Base-by-base conservation (phyloP, 2,329 filamentous ascomycete species). In the Epichloe scottii region DNA sequence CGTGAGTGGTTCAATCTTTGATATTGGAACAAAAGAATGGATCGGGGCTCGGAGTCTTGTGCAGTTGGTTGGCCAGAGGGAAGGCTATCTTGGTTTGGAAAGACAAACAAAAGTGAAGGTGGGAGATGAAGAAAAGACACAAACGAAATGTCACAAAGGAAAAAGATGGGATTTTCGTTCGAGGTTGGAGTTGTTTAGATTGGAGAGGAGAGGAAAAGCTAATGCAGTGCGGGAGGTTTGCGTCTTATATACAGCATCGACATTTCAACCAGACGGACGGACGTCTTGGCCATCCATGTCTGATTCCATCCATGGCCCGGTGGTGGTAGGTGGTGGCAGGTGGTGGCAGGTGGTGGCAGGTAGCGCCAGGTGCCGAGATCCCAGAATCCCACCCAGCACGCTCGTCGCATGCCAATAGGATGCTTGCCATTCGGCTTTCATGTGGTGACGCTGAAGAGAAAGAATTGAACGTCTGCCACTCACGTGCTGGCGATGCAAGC, bases 111-210 rank as follows among this genome's bases (percentile, higher is more conserved):
- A 54, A 49, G 54, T 51, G 49, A 57, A 35, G 57, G 50, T 54
- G 49, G 57, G 44, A 58, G 51, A 57, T 50, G 53, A 52, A 52
- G 44, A 60, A 58, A 54, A 54, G 53, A 60, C 33, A 38, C 44
- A 54, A 57, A 57, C 50, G 52, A 58, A 54, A 51, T 35, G 47
- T 49, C 49, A 55, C 40, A 51, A 51, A 42, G 34, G 45, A 41
- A 52, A 52, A 38, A 46, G 40, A 50, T 21, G 33, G 15, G 21
- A 26, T 41, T 23, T 49, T 48, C 49, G 52, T 50, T 54, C 60
- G n/a, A 34, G 15, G 26, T 38, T 38, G n/a, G 37, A 39, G 34
- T 37, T 49, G 43, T 34, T n/a, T 46, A 33, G 10, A 23, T 40
- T 45, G 41, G 38, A 46, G 21, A 45, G 11, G 14, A 49, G 21